These are phyloP conservation scores for Linderina pennispora DNA, from an alignment of 192 early-diverging fungal species.

Conservation along the genomic window DNA sequence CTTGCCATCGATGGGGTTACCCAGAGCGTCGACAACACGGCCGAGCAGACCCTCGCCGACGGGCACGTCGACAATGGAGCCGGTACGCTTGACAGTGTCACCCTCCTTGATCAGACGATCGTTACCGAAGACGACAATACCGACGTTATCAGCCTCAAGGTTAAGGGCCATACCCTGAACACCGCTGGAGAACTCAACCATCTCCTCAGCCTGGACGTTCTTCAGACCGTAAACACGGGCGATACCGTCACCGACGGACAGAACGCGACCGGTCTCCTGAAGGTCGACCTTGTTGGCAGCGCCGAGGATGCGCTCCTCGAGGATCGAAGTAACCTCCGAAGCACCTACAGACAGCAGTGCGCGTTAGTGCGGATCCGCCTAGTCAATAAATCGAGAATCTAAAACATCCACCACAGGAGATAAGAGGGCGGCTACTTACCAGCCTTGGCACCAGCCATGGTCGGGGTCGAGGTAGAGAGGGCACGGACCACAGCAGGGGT, in stretches of 20 bases:
- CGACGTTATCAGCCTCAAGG: constrained; percentile 99
- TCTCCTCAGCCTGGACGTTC: constrained; percentile 98
- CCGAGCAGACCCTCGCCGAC: constrained; percentile 93
- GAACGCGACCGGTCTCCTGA: constrained; percentile 96
- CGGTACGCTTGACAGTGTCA: constrained; percentile 98
- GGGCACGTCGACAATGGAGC: constrained; percentile 97
- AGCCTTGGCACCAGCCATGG: constrained; percentile 48
- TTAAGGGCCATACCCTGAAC: constrained; percentile 99
- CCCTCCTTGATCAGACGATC: constrained; percentile 99
- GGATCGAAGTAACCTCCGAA: constrained; percentile 95
- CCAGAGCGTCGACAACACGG: constrained; percentile 98
- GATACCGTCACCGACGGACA: constrained; percentile 99
- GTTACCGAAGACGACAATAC: constrained; percentile 99
- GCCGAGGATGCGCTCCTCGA: constrained; percentile 96
- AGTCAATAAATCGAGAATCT: too few relatives aligned
- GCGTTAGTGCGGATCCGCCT: background rate
- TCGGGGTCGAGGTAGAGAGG: constrained; percentile 40
- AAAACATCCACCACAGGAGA: too few relatives aligned
- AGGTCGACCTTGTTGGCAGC: constrained; percentile 78
- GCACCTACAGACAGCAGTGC: constrained; percentile 42
- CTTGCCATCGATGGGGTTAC: constrained; percentile 99
- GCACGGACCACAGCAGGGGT: constrained; percentile 40
- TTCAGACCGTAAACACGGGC: constrained; percentile 98
- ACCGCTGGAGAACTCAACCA: constrained; percentile 99
- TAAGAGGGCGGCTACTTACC: constrained; percentile 9